These are phyloP conservation scores for Cruciata laevipes DNA, from an alignment of 257 asterid genomes.

Conservation along the genomic window DNA sequence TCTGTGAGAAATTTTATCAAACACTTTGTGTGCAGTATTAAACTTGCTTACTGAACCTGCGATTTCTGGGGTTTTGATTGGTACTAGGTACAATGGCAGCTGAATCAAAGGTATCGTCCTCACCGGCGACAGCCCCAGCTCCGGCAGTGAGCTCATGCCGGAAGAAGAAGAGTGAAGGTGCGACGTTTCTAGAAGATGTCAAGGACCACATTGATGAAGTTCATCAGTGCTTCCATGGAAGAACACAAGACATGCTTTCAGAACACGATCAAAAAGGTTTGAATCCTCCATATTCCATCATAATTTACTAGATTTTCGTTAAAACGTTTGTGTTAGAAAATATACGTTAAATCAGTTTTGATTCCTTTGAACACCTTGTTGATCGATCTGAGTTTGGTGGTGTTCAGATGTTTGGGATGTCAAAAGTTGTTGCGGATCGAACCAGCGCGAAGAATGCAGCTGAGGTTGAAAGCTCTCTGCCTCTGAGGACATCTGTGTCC, in stretches of 20 bases:
- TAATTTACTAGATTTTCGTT: background rate
- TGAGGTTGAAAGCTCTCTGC: slow-evolving; percentile 64
- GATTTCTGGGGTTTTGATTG: background rate
- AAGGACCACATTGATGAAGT: slow-evolving; percentile 84
- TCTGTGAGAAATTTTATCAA: slow-evolving; percentile 6
- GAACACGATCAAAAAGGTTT: slow-evolving; percentile 76
- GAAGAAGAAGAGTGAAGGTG: slow-evolving; percentile 64
- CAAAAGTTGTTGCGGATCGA: slow-evolving; percentile 79
- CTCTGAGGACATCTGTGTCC: slow-evolving; percentile 64
- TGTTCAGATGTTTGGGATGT: slow-evolving; percentile 83
- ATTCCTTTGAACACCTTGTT: slow-evolving; percentile 1
- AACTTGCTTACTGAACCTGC: background rate
- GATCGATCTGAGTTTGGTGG: slow-evolving; percentile 6
- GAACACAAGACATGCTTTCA: slow-evolving; percentile 93
- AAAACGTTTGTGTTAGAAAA: background rate
- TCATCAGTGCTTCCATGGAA: slow-evolving; percentile 81
- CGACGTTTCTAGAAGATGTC: slow-evolving; percentile 66
- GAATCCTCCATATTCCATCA: background rate
- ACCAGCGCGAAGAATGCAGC: slow-evolving; percentile 38
- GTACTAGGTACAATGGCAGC: slow-evolving; percentile 33
- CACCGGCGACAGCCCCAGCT: slow-evolving; percentile 33
- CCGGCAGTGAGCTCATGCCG: slow-evolving; percentile 65
- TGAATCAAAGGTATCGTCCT: slow-evolving; percentile 13
- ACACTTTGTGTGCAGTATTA: slow-evolving; percentile 3
- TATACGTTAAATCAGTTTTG: background rate